Base-by-base conservation (phyloP, 495 filamentous ascomycete species). In the Thermochaetoides thermophila region DNA sequence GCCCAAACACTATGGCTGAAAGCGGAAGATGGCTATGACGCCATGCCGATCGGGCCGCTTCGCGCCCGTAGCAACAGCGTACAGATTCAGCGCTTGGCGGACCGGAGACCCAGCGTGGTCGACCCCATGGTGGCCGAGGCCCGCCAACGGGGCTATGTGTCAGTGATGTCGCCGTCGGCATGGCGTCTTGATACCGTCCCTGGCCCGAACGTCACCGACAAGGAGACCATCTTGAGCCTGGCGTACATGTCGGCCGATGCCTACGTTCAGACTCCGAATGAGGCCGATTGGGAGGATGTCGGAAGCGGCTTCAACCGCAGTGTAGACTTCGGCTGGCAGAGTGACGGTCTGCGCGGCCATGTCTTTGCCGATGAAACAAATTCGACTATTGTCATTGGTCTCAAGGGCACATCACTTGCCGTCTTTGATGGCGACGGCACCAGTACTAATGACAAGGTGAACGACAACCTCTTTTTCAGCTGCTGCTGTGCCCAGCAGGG, bases 391-490 rank as follows among this genome's bases (percentile, higher is more conserved):
- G 73, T 96, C 21, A 84, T 97, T 30, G 86, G 82, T 2, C 58
- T 97, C 19, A 97, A 97, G 56, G 85, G 87, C 13, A 94, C 84
- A 5, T 80, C 84, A 27, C 68, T 74, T 1, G 89, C 91, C 8
- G 74, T 96, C 7, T 96, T 93, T 50, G 89, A 96, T 52, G 89
- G 89, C 3, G 81, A 84, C 7, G 86, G 83, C 9, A 95, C 89
- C 0, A 94, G 85, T 0, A 93, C 85, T 4, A 95, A 94, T 48
- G 89, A 97, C 58, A 97, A 97, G 55, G 61, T 81, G 30, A 97
- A 97, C 51, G 89, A 97, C 52, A 97, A 97, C 49, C 69, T 97
- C 7, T 91, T 87, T 52, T 94, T 94, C 61, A 85, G 86, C 49
- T 97, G 89, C 59, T 97, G 89, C 51, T 97, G 89, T 59, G 89